These are phyloP conservation scores for Pachyrhizus erosus DNA, from an alignment of 306 rosid species.

Conservation along the genomic window DNA sequence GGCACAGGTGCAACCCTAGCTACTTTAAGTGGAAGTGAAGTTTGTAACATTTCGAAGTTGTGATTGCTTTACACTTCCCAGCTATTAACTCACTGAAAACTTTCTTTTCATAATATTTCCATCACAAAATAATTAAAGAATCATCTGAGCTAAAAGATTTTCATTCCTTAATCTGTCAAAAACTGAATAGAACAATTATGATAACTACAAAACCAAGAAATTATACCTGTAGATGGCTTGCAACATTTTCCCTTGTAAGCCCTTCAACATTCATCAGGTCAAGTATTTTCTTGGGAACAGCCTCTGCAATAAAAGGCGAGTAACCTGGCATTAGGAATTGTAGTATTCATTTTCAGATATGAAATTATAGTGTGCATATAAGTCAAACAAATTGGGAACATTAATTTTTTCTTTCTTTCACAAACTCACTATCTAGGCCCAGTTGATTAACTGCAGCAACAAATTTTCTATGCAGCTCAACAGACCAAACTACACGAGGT, in stretches of 20 bases:
- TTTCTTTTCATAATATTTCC: background rate
- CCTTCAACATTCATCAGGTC: constrained; percentile 91
- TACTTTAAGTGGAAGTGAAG: background rate
- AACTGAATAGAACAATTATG: background rate
- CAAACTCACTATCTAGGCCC: constrained; percentile 77
- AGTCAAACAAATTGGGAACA: constrained; percentile 14
- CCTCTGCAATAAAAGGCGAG: constrained; percentile 59
- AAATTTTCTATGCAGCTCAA: constrained; percentile 76
- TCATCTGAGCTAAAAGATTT: constrained; percentile 6
- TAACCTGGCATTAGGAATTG: constrained; percentile 36
- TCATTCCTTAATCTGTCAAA: background rate
- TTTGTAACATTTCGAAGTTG: background rate
- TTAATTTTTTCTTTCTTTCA: background rate
- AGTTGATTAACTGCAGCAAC: constrained; percentile 80
- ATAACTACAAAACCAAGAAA: constrained; percentile 29
- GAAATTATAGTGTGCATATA: background rate
- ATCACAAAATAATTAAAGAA: background rate
- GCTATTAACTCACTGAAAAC: background rate
- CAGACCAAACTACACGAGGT: constrained; percentile 84
- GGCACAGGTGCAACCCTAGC: background rate
- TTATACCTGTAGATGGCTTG: constrained; percentile 87
- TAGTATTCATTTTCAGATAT: background rate
- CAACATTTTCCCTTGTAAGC: constrained; percentile 89
- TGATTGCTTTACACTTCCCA: background rate
- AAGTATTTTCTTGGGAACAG: constrained; percentile 91